Conservation (phyloP, 192 early-diverging fungal genomes). For the Phycomyces blakesleeanus region DNA sequence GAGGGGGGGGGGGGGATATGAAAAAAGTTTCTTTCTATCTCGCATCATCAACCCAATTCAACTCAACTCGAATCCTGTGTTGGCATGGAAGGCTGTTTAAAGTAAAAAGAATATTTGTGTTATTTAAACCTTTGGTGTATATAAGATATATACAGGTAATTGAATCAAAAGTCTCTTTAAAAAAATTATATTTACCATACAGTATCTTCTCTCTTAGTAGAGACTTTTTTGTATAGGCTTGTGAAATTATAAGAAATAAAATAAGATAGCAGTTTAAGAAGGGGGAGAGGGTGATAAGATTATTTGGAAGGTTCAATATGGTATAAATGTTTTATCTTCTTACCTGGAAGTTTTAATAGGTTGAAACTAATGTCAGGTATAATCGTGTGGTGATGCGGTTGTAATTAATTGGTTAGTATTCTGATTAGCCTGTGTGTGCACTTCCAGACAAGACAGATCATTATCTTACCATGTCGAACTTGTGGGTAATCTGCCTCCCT, state of each 20-base stretch:
- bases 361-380: conserved; percentile 35
- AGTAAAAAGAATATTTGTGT: conserved; percentile 5
- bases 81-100: conserved; percentile 52
- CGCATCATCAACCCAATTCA: conserved; percentile 24
- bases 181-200: conserved; percentile 15
- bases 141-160: no score
- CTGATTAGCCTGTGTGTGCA: no score
- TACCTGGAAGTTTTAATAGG: conserved; percentile 61
- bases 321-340: no score
- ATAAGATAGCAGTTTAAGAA: background rate
- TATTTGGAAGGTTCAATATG: no score
- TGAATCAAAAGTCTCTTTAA: no score
- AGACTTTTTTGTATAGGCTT: conserved; percentile 9
- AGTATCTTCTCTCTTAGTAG: conserved; percentile 9
- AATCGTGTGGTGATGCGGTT: no score
- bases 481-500: conserved; percentile 57
- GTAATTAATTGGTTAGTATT: no score
- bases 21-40: no score
- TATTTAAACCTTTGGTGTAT: no score
- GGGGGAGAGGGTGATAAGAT: background rate
- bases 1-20: no score
- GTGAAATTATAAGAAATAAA: no score
- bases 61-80: conserved; percentile 74
- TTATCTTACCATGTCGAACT: conserved; percentile 48
- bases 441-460: no score